Percentiles rank a stretch among this genome's conserved stretches.
phyloP scores from a whole-genome alignment of 176 grass and related monocot species.

The Triticum timopheevii region DNA sequence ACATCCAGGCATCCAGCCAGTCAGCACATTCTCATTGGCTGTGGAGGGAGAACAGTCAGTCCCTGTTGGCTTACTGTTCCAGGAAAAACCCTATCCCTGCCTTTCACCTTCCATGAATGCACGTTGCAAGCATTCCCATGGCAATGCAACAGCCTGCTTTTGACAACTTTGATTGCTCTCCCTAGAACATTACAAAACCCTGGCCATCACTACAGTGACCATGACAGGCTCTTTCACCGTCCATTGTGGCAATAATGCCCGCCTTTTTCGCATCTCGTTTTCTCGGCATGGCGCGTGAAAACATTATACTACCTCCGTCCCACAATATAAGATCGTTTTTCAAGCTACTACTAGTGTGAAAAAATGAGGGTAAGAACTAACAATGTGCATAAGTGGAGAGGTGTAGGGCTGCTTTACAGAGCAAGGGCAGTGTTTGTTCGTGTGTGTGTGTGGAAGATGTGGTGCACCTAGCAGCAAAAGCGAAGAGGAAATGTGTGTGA shows the following conservation, averaged over 20 bases:
- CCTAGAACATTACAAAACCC: constrained; percentile 32
- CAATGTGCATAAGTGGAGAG: neutral
- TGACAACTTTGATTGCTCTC: neutral
- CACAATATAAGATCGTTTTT: no score
- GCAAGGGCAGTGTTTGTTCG: constrained; percentile 7
- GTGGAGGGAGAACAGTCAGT: neutral
- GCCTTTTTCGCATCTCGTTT: constrained; percentile 24
- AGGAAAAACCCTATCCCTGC: constrained; percentile 19
- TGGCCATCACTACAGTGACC: constrained; percentile 18
- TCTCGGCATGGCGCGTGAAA: neutral
- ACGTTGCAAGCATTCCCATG: constrained; percentile 25
- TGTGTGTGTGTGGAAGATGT: constrained; percentile 16
- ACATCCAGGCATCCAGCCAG: constrained; percentile 21
- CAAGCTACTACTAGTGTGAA: neutral
- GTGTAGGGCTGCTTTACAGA: constrained; percentile 36
- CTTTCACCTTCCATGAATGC: constrained; percentile 44
- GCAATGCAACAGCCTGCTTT: constrained; percentile 51
- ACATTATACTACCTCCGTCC: neutral
- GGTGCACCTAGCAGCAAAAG: constrained; percentile 28
- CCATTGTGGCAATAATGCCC: constrained; percentile 22
- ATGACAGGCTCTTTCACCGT: constrained; percentile 31
- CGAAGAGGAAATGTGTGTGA: constrained; percentile 23
- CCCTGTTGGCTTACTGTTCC: constrained; percentile 9
- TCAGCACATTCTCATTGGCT: constrained; percentile 34
- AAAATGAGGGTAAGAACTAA: constrained; percentile 18